Evolutionary conservation across 495 filamentous ascomycete genomes (phyloP).

Genomic region (Podospora tetraspora): DNA sequence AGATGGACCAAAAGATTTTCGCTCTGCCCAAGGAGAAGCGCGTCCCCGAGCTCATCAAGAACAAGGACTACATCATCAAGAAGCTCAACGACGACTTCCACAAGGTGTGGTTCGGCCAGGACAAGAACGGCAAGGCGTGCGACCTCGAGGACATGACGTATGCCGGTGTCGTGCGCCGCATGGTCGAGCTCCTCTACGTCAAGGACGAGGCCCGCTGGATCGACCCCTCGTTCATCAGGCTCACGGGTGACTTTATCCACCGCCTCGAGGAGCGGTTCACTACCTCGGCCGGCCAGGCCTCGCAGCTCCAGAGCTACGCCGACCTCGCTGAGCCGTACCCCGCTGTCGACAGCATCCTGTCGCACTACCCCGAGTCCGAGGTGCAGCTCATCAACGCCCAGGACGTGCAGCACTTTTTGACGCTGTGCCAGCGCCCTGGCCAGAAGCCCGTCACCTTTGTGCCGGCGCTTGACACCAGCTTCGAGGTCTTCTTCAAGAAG

Average conservation of each 20-base stretch:
- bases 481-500: constrained; percentile 99
- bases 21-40: constrained; percentile 92
- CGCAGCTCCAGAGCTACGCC: constrained; percentile 66
- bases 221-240: constrained; percentile 69
- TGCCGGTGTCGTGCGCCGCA: constrained; percentile 80
- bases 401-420: constrained; percentile 91
- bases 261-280: constrained; percentile 93
- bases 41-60: constrained; percentile 84
- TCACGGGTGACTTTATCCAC: constrained; percentile 92
- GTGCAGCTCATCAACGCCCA: constrained; percentile 92
- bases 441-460: constrained; percentile 98
- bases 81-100: constrained; percentile 98
- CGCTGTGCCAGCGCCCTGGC: constrained; percentile 84
- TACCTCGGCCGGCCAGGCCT: constrained; percentile 56
- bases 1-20: constrained; percentile 98
- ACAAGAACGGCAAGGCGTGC: constrained; percentile 73
- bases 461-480: constrained; percentile 85
- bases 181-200: constrained; percentile 96
- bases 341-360: constrained; percentile 70
- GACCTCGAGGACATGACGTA: constrained; percentile 99
- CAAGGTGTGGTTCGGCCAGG: constrained; percentile 97
- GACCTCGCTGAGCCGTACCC: constrained; percentile 81
- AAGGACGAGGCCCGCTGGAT: constrained; percentile 94
- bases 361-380: constrained; percentile 77
- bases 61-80: constrained; percentile 90